These are phyloP conservation scores for Heritiera littoralis DNA, from an alignment of 345 rosid species.

Conservation along the genomic window DNA sequence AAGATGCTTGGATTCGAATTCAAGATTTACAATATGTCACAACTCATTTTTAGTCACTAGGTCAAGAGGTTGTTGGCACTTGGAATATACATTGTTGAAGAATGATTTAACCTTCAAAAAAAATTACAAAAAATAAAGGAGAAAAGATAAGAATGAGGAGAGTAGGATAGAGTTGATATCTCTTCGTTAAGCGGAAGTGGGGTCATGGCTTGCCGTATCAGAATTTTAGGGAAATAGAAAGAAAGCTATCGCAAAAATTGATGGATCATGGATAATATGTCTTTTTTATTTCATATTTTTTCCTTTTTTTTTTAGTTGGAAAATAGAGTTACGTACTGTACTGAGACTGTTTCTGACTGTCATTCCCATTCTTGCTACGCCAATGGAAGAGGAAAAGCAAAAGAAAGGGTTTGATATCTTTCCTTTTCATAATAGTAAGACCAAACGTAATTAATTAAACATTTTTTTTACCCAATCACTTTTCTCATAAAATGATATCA, in stretches of 20 bases:
- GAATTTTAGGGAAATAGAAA: background rate
- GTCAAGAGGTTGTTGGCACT: background rate
- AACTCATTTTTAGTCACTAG: too few relatives aligned
- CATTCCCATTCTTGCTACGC: background rate
- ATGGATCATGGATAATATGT: background rate
- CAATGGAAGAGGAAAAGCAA: background rate
- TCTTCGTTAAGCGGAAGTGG: background rate
- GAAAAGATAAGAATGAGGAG: too few relatives aligned
- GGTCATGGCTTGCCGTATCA: constrained; percentile 9
- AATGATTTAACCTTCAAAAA: background rate
- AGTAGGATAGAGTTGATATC: background rate
- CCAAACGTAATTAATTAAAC: background rate
- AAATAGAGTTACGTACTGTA: constrained; percentile 3
- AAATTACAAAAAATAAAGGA: background rate
- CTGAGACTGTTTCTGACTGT: background rate
- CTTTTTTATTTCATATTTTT: background rate
- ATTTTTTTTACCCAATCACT: background rate
- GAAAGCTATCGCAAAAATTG: background rate
- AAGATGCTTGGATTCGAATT: too few relatives aligned
- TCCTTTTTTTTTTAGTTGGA: background rate
- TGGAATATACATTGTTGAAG: background rate
- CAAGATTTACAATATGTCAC: too few relatives aligned
- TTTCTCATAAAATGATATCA: background rate
- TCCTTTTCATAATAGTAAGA: background rate
- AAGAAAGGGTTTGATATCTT: background rate